These are phyloP conservation scores for Aspergillus nanangensis DNA, from an alignment of 495 filamentous ascomycete species.

Conservation along the genomic window DNA sequence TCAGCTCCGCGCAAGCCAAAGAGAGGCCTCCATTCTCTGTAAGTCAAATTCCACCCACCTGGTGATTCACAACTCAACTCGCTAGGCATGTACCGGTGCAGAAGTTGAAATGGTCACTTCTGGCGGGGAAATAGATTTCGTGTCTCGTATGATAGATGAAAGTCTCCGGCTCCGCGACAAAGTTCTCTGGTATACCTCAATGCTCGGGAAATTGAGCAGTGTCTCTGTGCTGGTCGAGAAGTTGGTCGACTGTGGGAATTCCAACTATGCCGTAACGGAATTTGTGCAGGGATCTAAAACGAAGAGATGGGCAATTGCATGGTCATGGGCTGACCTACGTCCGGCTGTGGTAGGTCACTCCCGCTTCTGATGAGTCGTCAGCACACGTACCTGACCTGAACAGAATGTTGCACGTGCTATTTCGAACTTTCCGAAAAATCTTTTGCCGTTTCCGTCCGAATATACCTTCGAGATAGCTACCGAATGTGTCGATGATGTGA, in stretches of 20 bases:
- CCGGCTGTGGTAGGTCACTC: slow-evolving; percentile 51
- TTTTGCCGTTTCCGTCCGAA: slow-evolving; percentile 56
- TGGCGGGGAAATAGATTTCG: slow-evolving; percentile 82
- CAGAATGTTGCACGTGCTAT: slow-evolving; percentile 55
- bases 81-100: slow-evolving; percentile 70
- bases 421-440: slow-evolving; percentile 49
- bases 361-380: background rate
- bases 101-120: slow-evolving; percentile 80
- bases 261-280: slow-evolving; percentile 79
- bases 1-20: slow-evolving; percentile 60
- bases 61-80: background rate
- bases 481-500: slow-evolving; percentile 21
- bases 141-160: slow-evolving; percentile 69
- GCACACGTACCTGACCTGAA: slow-evolving; percentile 3
- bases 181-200: slow-evolving; percentile 84
- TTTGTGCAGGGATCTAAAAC: slow-evolving; percentile 80
- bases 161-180: slow-evolving; percentile 54
- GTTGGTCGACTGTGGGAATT: slow-evolving; percentile 53
- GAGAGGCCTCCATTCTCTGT: slow-evolving; percentile 62
- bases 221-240: slow-evolving; percentile 57
- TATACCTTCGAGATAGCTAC: slow-evolving; percentile 41
- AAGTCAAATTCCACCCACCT: slow-evolving; percentile 5
- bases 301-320: slow-evolving; percentile 80
- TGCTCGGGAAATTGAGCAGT: slow-evolving; percentile 82
- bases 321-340: slow-evolving; percentile 72